Percentiles rank a stretch among this genome's conserved stretches.
phyloP scores from a whole-genome alignment of 2,329 filamentous ascomycete genomes.

The Coleophoma crateriformis region DNA sequence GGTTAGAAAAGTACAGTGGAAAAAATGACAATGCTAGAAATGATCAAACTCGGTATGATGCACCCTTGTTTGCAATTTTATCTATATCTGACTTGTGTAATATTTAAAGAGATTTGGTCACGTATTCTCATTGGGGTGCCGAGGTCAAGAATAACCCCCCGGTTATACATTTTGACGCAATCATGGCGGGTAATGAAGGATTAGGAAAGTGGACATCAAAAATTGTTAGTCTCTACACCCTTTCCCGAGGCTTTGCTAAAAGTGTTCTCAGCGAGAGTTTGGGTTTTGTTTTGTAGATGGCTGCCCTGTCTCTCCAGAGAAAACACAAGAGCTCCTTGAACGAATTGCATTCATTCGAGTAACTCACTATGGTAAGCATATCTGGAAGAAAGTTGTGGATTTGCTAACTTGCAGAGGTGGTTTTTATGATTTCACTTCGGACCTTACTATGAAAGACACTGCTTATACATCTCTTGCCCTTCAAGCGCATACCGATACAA shows the following conservation, averaged over 20 bases:
- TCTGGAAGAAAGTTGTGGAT: neutral
- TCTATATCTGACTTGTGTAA: too few species aligned
- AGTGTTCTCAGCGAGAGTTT: constrained; percentile 46
- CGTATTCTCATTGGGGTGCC: constrained; percentile 28
- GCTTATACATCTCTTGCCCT: constrained; percentile 86
- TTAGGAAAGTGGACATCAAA: constrained; percentile 57
- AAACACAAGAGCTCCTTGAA: constrained; percentile 70
- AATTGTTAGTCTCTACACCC: constrained; percentile 44
- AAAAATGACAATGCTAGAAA: too few species aligned
- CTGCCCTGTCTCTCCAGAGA: constrained; percentile 62
- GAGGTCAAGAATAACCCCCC: constrained; percentile 43
- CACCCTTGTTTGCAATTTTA: too few species aligned
- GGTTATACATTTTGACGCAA: constrained; percentile 50
- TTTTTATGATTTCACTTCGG: constrained; percentile 84
- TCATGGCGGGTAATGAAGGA: constrained; percentile 50
- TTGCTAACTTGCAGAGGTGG: constrained; percentile 37
- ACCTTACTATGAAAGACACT: constrained; percentile 82
- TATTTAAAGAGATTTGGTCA: too few species aligned
- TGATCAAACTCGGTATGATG: too few species aligned
- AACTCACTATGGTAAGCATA: constrained; percentile 75
- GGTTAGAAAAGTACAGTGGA: constrained; percentile 43
- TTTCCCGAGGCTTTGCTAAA: neutral
- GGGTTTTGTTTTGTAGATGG: constrained; percentile 75
- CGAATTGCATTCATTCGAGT: constrained; percentile 81
- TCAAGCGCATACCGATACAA: constrained; percentile 86